Percentiles rank a stretch among this genome's conserved stretches.
These are phyloP conservation scores for Geotrichum australiense DNA, from an alignment of 1,139 yeast genomes.

Conservation along the genomic window DNA sequence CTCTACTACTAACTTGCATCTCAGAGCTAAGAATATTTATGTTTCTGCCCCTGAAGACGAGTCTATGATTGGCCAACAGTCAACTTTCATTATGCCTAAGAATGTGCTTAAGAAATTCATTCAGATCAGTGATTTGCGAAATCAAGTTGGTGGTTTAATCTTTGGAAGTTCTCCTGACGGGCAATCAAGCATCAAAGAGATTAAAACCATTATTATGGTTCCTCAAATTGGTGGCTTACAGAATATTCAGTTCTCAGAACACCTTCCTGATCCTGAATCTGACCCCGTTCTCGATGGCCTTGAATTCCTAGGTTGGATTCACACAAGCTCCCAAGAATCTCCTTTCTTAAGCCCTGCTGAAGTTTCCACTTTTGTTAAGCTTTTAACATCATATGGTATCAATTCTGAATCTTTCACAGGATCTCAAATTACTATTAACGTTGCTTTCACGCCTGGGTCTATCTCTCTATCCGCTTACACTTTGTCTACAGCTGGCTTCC, in stretches of 20 bases:
- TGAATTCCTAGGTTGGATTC: conserved; percentile 41
- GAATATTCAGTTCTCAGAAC: conserved; percentile 54
- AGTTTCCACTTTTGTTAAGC: conserved; percentile 52
- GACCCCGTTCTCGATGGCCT: conserved; percentile 32
- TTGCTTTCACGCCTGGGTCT: conserved; percentile 78
- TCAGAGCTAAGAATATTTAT: conserved; percentile 71
- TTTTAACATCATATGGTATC: too few species aligned
- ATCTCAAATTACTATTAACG: conserved; percentile 51
- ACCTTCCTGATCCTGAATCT: conserved; percentile 38
- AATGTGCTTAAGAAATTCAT: conserved; percentile 72
- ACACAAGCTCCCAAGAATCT: conserved; percentile 63
- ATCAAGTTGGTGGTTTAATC: conserved; percentile 75
- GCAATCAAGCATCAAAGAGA: conserved; percentile 67
- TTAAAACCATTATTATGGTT: conserved; percentile 65
- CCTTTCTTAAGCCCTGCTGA: conserved; percentile 64
- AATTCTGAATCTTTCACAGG: conserved; percentile 35
- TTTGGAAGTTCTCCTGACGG: conserved; percentile 74
- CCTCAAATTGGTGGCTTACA: conserved; percentile 82
- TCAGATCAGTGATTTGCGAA: conserved; percentile 71
- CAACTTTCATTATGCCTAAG: conserved; percentile 73
- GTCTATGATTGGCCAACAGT: conserved; percentile 47
- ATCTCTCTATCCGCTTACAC: conserved; percentile 66
- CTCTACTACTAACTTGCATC: conserved; percentile 62
- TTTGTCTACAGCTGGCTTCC: conserved; percentile 55
- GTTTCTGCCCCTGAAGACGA: conserved; percentile 43